Evolutionary conservation across 805 yeast species (phyloP).

Genomic region (Nakazawaea molendinolei): DNA sequence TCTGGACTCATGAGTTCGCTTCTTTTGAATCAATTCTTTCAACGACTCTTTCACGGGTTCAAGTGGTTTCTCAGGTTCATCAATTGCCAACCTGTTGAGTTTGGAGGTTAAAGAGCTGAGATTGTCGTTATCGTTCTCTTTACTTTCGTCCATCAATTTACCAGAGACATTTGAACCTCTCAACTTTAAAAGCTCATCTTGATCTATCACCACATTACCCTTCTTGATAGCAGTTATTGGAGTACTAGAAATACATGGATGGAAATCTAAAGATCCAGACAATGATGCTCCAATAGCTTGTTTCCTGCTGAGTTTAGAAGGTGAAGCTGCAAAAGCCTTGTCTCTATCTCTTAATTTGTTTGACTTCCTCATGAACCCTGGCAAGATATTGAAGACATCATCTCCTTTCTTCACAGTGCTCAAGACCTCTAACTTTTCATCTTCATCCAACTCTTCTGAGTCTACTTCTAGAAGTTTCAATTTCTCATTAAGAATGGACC

Average conservation of each 20-base stretch:
- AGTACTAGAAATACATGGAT: slow-evolving; percentile 21
- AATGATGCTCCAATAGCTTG: slow-evolving; percentile 11
- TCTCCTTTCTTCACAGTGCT: slow-evolving; percentile 4
- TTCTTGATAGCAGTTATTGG: slow-evolving; percentile 15
- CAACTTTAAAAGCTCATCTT: slow-evolving; percentile 13
- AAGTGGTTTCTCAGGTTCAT: slow-evolving; percentile 25
- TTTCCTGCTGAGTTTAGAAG: slow-evolving; percentile 8
- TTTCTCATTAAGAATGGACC: not conserved
- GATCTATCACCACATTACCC: slow-evolving; percentile 5
- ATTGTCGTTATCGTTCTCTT: slow-evolving; percentile 19
- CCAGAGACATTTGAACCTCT: slow-evolving; percentile 18
- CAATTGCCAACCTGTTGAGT: slow-evolving; percentile 20
- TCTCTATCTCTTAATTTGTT: slow-evolving; percentile 1
- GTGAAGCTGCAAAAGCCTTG: not conserved
- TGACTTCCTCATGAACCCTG: slow-evolving; percentile 2
- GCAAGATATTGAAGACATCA: not conserved
- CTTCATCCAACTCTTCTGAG: slow-evolving; percentile 1
- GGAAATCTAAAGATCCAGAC: slow-evolving; percentile 16
- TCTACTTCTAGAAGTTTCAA: slow-evolving; percentile 1
- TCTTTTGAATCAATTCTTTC: slow-evolving; percentile 17
- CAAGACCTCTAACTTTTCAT: slow-evolving; percentile 1
- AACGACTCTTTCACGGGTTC: slow-evolving; percentile 22
- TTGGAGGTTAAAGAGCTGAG: slow-evolving; percentile 16
- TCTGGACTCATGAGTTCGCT: slow-evolving; percentile 20
- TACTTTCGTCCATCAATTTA: slow-evolving; percentile 29